Base-by-base conservation (phyloP, 225 moss, liverwort and hornwort species). In the Pseudoscleropodium purum region DNA sequence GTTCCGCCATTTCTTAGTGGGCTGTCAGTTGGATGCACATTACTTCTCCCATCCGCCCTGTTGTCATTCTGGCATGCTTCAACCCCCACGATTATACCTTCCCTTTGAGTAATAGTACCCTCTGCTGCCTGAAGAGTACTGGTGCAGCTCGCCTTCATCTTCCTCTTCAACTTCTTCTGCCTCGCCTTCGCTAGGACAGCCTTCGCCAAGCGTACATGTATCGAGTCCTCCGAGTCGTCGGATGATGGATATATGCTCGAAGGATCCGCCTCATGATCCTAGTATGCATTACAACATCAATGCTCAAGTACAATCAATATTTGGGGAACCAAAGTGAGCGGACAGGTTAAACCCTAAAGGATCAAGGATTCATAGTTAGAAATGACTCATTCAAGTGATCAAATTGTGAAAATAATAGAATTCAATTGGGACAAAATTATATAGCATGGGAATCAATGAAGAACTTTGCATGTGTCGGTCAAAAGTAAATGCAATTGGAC, bases 181-280 rank as follows among this genome's bases (percentile, higher is more conserved):
- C 82, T 91, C 60, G 91, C 87, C 68, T 89, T 87, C 19, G 83
- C 87, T 69, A 94, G 79, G 29, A 92, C 64, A 51, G 89, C 75
- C 85, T 94, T 91, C 52, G 91, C 90, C 82, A 94, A 81, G 67
- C 87, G 94, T 43, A 92, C 87, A 85, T 84, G 61, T 41, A 85
- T n/a, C n/a, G 89, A 91, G 75, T 89, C 90, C 49, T 88, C 89
- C 21, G 87, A 90, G 79, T 90, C 75, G 61, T 82, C 82, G 66
- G 92, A 89, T 33, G 92, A 85, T 56, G 62, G 67, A 68, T 88
- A 91, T 75, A 54, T 54, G 41, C 66, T 47, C 84, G 89, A 83
- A 56, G 66, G 90, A 56, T 91, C 85, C 60, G 34, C 75, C 31
- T 78, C 77, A 67, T 74, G 47, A 89, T 47, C 54, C 84, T 91